Percentiles rank a stretch among this genome's conserved stretches.
Evolutionary conservation across 108 stramenopile species (phyloP).

Genomic region (Aurantiochytrium sp.): DNA sequence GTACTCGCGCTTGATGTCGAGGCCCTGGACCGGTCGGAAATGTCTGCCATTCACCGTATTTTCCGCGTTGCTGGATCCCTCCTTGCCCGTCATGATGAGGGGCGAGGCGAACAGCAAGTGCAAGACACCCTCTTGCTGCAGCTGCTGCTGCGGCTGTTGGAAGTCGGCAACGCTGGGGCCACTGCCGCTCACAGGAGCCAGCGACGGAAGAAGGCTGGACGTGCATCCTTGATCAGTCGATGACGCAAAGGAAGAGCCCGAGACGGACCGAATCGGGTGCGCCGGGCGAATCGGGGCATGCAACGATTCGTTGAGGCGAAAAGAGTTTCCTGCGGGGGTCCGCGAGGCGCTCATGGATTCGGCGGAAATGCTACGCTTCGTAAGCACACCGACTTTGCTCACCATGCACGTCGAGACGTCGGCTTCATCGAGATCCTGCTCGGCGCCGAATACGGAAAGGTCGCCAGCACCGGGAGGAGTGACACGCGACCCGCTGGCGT

Average conservation of each 20-base stretch:
- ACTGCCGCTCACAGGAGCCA: background rate
- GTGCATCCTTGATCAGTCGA: background rate
- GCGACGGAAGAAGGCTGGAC: background rate
- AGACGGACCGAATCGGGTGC: background rate
- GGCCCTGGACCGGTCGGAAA: background rate
- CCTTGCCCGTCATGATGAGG: background rate
- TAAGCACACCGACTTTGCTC: background rate
- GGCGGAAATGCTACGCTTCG: background rate
- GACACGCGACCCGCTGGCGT: too few species aligned
- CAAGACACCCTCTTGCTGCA: background rate
- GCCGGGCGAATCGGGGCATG: background rate
- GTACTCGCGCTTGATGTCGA: background rate
- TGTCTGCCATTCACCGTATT: background rate
- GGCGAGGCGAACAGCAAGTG: conserved; percentile 6
- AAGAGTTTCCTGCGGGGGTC: background rate
- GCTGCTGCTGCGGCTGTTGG: too few species aligned
- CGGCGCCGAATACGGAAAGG: background rate
- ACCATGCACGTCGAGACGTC: background rate
- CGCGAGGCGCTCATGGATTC: background rate
- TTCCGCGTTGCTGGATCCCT: background rate
- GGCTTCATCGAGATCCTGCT: background rate
- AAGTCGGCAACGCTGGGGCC: too few species aligned
- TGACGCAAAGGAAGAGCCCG: background rate
- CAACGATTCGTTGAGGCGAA: background rate
- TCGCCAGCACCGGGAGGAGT: background rate